Evolutionary conservation across 257 asterid genomes (phyloP).

Genomic region (Thymus quinquecostatus): DNA sequence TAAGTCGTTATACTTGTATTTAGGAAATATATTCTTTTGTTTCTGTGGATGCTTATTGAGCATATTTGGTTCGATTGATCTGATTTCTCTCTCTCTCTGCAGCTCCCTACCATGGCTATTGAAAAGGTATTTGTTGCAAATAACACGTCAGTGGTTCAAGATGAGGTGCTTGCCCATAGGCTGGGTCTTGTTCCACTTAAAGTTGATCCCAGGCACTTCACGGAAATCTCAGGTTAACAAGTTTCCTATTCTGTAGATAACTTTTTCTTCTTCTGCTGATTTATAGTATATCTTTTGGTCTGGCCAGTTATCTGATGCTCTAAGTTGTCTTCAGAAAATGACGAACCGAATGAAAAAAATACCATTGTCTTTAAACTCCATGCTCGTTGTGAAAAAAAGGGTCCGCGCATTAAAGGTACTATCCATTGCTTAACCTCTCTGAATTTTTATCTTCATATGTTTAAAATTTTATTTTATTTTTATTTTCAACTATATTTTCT

Average conservation of each 20-base stretch:
- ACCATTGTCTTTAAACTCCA: conserved; percentile 89
- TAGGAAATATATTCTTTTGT: neutral
- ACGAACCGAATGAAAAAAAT: conserved; percentile 78
- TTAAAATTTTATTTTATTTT: neutral
- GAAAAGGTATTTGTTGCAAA: conserved; percentile 90
- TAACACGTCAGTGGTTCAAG: conserved; percentile 93
- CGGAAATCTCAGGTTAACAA: conserved; percentile 69
- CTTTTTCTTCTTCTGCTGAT: conserved; percentile 15
- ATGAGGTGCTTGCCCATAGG: conserved; percentile 95
- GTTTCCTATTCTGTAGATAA: neutral
- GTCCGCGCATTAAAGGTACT: conserved; percentile 62
- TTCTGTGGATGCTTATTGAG: no score
- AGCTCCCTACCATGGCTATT: conserved; percentile 97
- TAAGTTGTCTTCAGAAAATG: conserved; percentile 60
- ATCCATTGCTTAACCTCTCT: conserved; percentile 18
- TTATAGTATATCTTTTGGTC: conserved; percentile 20
- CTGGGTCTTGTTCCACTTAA: conserved; percentile 88
- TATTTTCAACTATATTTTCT: no score
- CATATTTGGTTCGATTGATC: conserved; percentile 16
- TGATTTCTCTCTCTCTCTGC: conserved; percentile 29
- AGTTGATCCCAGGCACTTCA: conserved; percentile 87
- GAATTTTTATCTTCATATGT: conserved; percentile 16
- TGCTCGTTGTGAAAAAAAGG: conserved; percentile 56
- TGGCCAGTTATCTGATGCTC: conserved; percentile 36
- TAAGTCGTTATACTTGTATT: conserved; percentile 5